phyloP scores from a whole-genome alignment of 2,329 filamentous ascomycete genomes.

The Aspergillus sergii region DNA sequence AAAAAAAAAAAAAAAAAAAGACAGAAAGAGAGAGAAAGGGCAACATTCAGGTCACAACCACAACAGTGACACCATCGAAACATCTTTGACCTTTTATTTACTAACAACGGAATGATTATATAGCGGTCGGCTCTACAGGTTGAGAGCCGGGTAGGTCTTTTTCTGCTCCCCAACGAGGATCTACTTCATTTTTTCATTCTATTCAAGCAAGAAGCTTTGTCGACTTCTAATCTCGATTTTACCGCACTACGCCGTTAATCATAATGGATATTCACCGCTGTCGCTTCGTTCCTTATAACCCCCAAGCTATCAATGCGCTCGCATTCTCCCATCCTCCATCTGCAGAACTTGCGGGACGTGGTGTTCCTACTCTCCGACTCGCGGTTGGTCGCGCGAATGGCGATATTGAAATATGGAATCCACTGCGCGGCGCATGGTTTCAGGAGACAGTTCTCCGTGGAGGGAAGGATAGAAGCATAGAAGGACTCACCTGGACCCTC shows the following conservation, averaged over 20 bases:
- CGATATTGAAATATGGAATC: constrained; percentile 98
- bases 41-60: constrained; percentile 11
- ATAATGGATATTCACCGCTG: constrained; percentile 95
- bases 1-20: no score
- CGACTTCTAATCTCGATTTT: constrained; percentile 11
- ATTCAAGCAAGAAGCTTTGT: constrained; percentile 7
- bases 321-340: constrained; percentile 80
- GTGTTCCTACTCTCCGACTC: constrained; percentile 68
- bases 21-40: constrained; percentile 12
- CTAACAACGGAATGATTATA: constrained; percentile 22
- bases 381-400: constrained; percentile 92
- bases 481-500: constrained; percentile 88
- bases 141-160: constrained; percentile 22
- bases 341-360: constrained; percentile 48
- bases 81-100: not conserved
- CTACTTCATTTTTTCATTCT: not conserved
- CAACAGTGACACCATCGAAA: constrained; percentile 1
- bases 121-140: constrained; percentile 24
- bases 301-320: constrained; percentile 89
- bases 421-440: constrained; percentile 77
- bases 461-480: constrained; percentile 81
- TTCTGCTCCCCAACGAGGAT: not conserved
- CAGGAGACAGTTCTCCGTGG: constrained; percentile 86
- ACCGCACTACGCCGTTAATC: constrained; percentile 8
- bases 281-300: constrained; percentile 90